These are phyloP conservation scores for Conoideocrella luteorostrata DNA, from an alignment of 2,329 filamentous ascomycete genomes.

Conservation along the genomic window DNA sequence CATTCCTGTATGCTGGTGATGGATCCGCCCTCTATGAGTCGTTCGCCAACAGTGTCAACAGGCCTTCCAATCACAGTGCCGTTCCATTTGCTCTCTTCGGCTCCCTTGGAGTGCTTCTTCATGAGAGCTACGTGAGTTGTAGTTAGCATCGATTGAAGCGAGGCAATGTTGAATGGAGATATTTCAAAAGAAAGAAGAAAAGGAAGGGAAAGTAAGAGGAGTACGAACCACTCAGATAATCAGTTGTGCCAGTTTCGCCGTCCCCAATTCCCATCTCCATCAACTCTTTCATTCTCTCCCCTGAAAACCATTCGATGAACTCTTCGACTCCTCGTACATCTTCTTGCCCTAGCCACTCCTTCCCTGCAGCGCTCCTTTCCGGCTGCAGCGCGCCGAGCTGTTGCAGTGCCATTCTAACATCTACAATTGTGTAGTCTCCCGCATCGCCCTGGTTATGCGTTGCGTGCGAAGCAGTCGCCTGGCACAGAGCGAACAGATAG, in stretches of 20 bases:
- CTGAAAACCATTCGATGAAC: conserved; percentile 74
- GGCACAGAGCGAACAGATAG: conserved; percentile 71
- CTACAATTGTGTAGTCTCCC: conserved; percentile 48
- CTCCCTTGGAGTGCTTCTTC: conserved; percentile 86
- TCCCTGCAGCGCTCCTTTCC: conserved; percentile 59
- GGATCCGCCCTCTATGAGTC: conserved; percentile 71
- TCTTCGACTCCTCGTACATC: conserved; percentile 71
- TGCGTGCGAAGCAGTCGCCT: conserved; percentile 65
- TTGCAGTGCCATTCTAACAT: conserved; percentile 80
- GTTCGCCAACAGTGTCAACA: conserved; percentile 57
- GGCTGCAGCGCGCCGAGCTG: conserved; percentile 71
- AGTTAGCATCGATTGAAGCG: too few species aligned
- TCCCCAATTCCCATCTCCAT: conserved; percentile 72
- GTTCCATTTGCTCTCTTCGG: conserved; percentile 78
- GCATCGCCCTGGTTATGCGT: conserved; percentile 58
- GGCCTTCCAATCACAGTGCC: conserved; percentile 75
- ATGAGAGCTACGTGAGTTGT: conserved; percentile 56
- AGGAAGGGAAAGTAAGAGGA: neutral
- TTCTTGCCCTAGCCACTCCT: conserved; percentile 64
- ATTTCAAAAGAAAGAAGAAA: neutral
- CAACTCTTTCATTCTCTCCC: conserved; percentile 71
- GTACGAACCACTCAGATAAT: conserved; percentile 58
- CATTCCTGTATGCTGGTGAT: conserved; percentile 30
- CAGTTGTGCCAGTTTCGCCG: conserved; percentile 55
- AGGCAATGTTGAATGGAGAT: neutral